These are phyloP conservation scores for Boletus sp. DNA, from an alignment of 768 basidiomycete species.

Conservation along the genomic window DNA sequence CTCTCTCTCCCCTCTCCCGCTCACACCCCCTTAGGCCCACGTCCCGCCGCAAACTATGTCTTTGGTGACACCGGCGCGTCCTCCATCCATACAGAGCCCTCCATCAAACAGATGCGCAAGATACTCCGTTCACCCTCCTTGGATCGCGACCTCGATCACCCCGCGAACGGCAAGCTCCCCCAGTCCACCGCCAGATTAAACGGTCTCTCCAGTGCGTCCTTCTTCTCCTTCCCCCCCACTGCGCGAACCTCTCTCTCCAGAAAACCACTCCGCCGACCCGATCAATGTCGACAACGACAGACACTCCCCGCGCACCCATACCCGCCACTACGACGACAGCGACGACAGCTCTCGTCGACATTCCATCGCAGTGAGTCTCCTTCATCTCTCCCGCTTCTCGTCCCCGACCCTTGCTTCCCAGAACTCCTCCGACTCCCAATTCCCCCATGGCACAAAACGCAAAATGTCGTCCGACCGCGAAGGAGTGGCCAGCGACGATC, in stretches of 20 bases:
- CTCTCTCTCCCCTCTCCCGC: neutral
- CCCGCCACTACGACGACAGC: slow-evolving; percentile 46
- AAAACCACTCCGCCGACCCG: slow-evolving; percentile 19
- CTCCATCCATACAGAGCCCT: slow-evolving; percentile 39
- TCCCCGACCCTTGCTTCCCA: slow-evolving; percentile 8
- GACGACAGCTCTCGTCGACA: slow-evolving; percentile 70
- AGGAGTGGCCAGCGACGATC: slow-evolving; percentile 53
- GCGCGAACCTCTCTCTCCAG: slow-evolving; percentile 22
- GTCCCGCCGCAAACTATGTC: slow-evolving; percentile 64
- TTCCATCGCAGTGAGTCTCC: slow-evolving; percentile 58
- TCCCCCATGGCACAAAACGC: slow-evolving; percentile 68
- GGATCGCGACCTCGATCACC: slow-evolving; percentile 36
- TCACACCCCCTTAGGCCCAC: slow-evolving; percentile 41
- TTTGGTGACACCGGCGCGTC: slow-evolving; percentile 50
- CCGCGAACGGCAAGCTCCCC: slow-evolving; percentile 15
- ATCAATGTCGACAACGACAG: slow-evolving; percentile 27
- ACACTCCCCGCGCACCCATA: slow-evolving; percentile 25
- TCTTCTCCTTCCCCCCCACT: slow-evolving; percentile 8
- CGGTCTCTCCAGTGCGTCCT: slow-evolving; percentile 22
- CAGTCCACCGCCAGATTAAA: slow-evolving; percentile 18
- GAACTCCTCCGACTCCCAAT: slow-evolving; percentile 39
- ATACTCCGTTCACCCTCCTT: slow-evolving; percentile 56
- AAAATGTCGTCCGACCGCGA: slow-evolving; percentile 76
- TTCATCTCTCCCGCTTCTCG: neutral
- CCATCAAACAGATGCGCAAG: slow-evolving; percentile 45